Evolutionary conservation across 192 early-diverging fungal species (phyloP), one percentile per base, ranked within the genome.

Genomic region (Entomortierella parvispora): DNA sequence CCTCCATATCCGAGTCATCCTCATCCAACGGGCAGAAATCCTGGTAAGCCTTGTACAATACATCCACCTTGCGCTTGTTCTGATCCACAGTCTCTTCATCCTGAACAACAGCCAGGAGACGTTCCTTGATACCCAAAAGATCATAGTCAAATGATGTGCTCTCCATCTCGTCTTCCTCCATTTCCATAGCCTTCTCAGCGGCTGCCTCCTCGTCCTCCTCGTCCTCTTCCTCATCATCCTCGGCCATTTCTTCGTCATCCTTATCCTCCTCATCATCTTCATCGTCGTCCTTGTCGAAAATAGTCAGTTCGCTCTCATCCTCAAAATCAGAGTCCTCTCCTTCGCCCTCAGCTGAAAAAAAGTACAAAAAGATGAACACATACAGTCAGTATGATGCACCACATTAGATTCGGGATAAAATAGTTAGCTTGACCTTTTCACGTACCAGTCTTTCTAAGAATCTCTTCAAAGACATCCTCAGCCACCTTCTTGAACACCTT

Each of bases 401-500:
- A 58, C 62, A 17, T 65, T 71, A 68, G 8, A 49, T 25, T 3
- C 52, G 29, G 10, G 11, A 67, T 66, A 34, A 65, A 18, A 14
- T 31, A 42, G 1, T 17, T 37, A 22, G 67, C 5, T 3, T 47
- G 17, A 45, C 22, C 15, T 2, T 53, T 52, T 14, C 44, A 33
- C 59, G 71, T 65, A 56, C 64, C 71, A 58, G 79, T 71, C 53
- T 82, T 68, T 29, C 65, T 65, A 40, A 84, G 48, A 61, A 82
- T 69, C 18, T 61, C 46, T 37, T 80, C 65, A 25, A 88, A 79
- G 11, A 89, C 70, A n/a, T 78, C 68, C 12, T 86, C 81, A 5
- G 80, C 81, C 9, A 86, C 80, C 62, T 81, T 84, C 43, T 78
- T 87, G 46, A 71, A 65, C 23, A 83, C 77, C 42, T 86, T 68